Evolutionary conservation across 2,329 filamentous ascomycete species (phyloP), one percentile per base, ranked within the genome.

Genomic region (Penicillium sp.): DNA sequence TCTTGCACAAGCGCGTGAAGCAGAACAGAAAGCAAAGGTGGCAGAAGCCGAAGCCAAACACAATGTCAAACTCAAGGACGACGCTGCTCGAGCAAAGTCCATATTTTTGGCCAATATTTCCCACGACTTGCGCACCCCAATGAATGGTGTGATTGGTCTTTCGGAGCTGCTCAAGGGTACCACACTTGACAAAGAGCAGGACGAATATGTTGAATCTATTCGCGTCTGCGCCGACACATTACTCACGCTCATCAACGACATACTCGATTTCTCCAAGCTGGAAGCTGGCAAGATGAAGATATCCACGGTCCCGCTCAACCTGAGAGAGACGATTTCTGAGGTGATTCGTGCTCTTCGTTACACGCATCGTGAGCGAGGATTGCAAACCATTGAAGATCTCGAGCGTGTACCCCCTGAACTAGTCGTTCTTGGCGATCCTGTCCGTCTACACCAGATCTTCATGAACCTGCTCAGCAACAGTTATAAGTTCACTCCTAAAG

Each of bases 21-120:
- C 86, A 2, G 86, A 88, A 69, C 81, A 83, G 66, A 88, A 88
- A 66, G 85, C 86, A 2, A 88, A 88, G 70, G 79, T 82, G 60
- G 86, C 86, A 0, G 86, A 89, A 69, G 84, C 84, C 0, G 82
- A 87, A 67, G 86, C 86, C 1, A 83, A 86, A 65, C 82, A 85
- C 62, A 88, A 87, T 68, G 86, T 88, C 70, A 85, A 84, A 65
- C 74, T 88, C 41, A 88, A 88, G 64, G 86, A 89, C 70, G 86
- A 89, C 70, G 86, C 86, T 22, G 85, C 86, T 7, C 86, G 82
- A 67, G 85, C 85, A 1, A 99, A 99, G 78, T 98, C 95, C 0
- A 82, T 98, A 9, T 98, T 98, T 78, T 96, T 99, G 63, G 95
- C 95, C 18, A 98, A 98, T 69, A 96, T 98, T 52, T 87, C 84